These are phyloP conservation scores for Puccinia novopanici DNA, from an alignment of 1,284 basidiomycete genomes.

Conservation along the genomic window DNA sequence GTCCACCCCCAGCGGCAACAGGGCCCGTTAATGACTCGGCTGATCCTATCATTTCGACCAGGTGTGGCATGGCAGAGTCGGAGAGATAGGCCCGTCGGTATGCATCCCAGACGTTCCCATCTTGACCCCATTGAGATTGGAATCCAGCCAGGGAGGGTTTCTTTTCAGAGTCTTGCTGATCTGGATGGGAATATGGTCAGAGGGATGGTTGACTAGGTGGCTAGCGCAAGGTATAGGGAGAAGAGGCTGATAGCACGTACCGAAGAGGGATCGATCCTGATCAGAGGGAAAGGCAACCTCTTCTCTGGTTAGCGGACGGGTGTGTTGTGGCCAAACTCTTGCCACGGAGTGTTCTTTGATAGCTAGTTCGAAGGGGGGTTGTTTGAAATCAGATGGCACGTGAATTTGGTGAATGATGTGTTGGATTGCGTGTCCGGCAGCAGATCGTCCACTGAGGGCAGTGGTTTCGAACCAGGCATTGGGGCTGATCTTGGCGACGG, in stretches of 20 bases:
- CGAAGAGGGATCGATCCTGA: no score
- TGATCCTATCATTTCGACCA: conserved; percentile 71
- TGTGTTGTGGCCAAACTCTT: conserved; percentile 68
- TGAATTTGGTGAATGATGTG: conserved; percentile 34
- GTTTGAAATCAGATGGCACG: conserved; percentile 27
- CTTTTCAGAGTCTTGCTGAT: conserved; percentile 52
- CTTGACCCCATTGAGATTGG: no score
- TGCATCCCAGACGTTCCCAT: conserved; percentile 84
- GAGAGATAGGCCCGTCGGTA: conserved; percentile 88
- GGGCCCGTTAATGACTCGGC: conserved; percentile 53
- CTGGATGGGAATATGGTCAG: conserved; percentile 57
- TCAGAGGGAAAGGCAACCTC: conserved; percentile 36
- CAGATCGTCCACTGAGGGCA: conserved; percentile 60
- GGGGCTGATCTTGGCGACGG: conserved; percentile 63
- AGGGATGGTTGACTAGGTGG: conserved; percentile 16
- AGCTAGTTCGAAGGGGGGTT: conserved; percentile 72
- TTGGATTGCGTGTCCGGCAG: conserved; percentile 66
- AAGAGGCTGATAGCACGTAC: background rate
- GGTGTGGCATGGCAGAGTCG: conserved; percentile 72
- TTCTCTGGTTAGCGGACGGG: conserved; percentile 66
- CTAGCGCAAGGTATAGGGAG: background rate
- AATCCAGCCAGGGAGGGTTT: no score
- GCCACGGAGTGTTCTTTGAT: conserved; percentile 89
- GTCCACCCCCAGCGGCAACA: conserved; percentile 52
- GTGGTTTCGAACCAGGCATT: conserved; percentile 52